A percentile compares a stretch with the other conserved stretches of the same genome.
These are phyloP conservation scores for Prunus mira DNA, from an alignment of 306 rosid species.

Conservation along the genomic window DNA sequence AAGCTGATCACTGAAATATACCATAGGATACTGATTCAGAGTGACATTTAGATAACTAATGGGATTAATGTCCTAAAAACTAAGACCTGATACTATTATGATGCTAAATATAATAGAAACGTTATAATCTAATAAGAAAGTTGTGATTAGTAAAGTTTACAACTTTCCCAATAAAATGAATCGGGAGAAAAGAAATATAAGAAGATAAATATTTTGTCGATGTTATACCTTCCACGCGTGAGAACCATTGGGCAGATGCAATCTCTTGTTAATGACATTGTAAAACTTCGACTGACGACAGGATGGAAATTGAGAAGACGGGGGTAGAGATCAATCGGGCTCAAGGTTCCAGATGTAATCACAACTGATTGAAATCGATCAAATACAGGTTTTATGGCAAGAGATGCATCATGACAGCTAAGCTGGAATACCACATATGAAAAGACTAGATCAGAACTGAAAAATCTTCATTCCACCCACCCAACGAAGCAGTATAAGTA, in stretches of 20 bases:
- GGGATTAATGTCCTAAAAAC: not conserved
- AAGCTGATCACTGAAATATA: conserved; percentile 84
- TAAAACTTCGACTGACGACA: conserved; percentile 94
- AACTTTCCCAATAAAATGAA: not conserved
- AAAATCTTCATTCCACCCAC: not conserved
- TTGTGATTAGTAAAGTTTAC: not conserved
- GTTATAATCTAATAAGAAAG: not conserved
- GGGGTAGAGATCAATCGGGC: conserved; percentile 94
- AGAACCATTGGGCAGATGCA: conserved; percentile 99
- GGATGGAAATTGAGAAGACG: conserved; percentile 91
- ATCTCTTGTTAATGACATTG: conserved; percentile 94
- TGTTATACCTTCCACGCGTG: conserved; percentile 83
- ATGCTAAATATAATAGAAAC: not conserved
- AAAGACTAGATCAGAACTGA: conserved; percentile 14
- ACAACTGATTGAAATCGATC: conserved; percentile 94
- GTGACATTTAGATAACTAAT: not conserved
- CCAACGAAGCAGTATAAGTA: not conserved
- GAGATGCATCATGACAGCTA: conserved; percentile 96
- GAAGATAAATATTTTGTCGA: conserved; percentile 8
- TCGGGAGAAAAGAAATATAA: not conserved
- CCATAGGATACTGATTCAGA: conserved; percentile 15
- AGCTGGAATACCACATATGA: conserved; percentile 56
- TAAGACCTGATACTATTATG: not conserved
- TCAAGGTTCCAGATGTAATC: conserved; percentile 92
- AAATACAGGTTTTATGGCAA: conserved; percentile 93